phyloP scores from a whole-genome alignment of 345 rosid species.

The Raphanus raphanistrum region DNA sequence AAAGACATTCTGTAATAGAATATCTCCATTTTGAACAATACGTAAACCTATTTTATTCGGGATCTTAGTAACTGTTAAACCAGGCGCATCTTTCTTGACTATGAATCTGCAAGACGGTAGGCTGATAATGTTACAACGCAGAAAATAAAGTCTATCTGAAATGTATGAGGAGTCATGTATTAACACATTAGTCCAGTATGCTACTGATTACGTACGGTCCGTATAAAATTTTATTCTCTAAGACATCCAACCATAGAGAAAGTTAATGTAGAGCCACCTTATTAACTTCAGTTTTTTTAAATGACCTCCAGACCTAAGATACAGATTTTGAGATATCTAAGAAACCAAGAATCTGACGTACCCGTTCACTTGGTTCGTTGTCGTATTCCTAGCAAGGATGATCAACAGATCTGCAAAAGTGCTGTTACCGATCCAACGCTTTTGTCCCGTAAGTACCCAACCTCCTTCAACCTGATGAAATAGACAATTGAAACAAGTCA shows the following conservation, averaged over 20 bases:
- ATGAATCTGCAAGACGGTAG: constrained; percentile 60
- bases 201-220: background rate
- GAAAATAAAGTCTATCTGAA: constrained; percentile 2
- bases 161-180: constrained; percentile 2
- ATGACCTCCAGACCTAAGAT: constrained; percentile 20
- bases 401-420: constrained; percentile 91
- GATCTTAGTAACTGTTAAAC: constrained; percentile 79
- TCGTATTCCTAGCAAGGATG: constrained; percentile 74
- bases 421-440: constrained; percentile 98
- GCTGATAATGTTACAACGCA: background rate
- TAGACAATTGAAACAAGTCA: background rate
- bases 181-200: background rate
- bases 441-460: constrained; percentile 87
- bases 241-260: background rate
- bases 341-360: constrained; percentile 34
- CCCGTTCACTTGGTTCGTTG: constrained; percentile 93
- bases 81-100: constrained; percentile 90
- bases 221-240: background rate
- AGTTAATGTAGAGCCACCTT: constrained; percentile 11
- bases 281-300: constrained; percentile 7
- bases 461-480: constrained; percentile 75
- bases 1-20: constrained; percentile 69
- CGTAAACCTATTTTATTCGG: constrained; percentile 91
- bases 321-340: constrained; percentile 2
- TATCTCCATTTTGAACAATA: constrained; percentile 97